Evolutionary conservation across 768 basidiomycete genomes (phyloP).

Genomic region (Suillus fuscotomentosus): DNA sequence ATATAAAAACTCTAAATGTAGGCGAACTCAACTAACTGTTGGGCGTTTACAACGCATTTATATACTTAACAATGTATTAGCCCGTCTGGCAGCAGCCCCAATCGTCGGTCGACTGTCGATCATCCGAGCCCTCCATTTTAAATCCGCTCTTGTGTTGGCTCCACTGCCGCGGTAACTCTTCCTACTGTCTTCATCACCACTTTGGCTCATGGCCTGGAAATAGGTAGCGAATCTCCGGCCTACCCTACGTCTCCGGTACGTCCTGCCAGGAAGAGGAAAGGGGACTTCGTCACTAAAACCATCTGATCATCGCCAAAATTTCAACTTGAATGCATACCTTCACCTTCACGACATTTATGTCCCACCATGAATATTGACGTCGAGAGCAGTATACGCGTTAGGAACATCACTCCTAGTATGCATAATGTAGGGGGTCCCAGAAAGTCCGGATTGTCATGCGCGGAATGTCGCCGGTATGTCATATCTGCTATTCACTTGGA

Average conservation of each 20-base stretch:
- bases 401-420: conserved; percentile 10
- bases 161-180: neutral
- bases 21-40: neutral
- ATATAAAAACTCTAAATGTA: neutral
- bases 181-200: neutral
- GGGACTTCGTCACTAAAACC: neutral
- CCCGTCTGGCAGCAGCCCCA: neutral
- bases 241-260: neutral
- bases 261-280: neutral
- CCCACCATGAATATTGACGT: conserved; percentile 10
- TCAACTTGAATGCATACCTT: neutral
- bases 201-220: neutral
- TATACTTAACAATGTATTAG: neutral
- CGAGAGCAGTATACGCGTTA: conserved; percentile 7
- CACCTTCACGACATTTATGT: neutral
- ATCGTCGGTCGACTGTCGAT: conserved; percentile 2
- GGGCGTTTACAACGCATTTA: neutral
- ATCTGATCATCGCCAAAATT: neutral
- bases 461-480: conserved; percentile 49
- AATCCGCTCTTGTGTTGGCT: conserved; percentile 1
- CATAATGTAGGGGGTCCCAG: conserved; percentile 11
- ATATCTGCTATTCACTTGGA: neutral
- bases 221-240: neutral
- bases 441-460: conserved; percentile 47
- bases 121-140: neutral